Evolutionary conservation across 1,139 yeast species (phyloP), one percentile per base, ranked within the genome.

Genomic region (Candida buenavistaensis): DNA sequence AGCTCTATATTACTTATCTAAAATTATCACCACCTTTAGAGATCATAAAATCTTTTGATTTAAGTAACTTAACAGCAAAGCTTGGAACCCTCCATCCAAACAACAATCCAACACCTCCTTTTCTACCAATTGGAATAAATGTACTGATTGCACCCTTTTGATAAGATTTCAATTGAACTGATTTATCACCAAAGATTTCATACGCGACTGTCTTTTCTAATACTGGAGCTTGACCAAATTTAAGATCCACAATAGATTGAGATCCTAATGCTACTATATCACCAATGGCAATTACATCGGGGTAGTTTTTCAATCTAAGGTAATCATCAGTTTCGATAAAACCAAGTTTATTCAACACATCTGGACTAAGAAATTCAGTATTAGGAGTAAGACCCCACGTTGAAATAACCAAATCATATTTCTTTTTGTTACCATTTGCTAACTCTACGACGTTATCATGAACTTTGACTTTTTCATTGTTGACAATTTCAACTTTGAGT

Each of bases 71-170:
- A 12, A 62, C 59, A 8, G 62, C 11, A 37, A 65, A 63, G 29
- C 39, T 55, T 2, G 72, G 71, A 7, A 54, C 35, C 3, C 40
- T 23, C 45, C 51, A 54, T 4, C 68, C 70, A 38, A 47, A 58
- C 0, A 50, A 19, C 6, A 48, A 31, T 11, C 68, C 71, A 32
- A 65, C 63, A 15, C 72, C 73, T 14, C 68, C 68, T 3, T 50
- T 43, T 41, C 51, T 55, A 4, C 68, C 61, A 31, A 66, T 53
- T 9, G 73, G 72, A 9, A 64, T 55, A 1, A 62, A 10, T 1
- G 47, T 46, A 5, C 29, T 26, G n/a, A 32, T 33, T 4, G 40
- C 35, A 5, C 44, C 25, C 6, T 29, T 33, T 16, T 36, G 37
- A 32, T 50, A 54, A 5, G 48, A 33, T 26, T 41, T 46, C 15